Percentiles rank a stretch among this genome's conserved stretches.
Conservation (phyloP, 306 rosid species). For the Sechiopsis laciniata region DNA sequence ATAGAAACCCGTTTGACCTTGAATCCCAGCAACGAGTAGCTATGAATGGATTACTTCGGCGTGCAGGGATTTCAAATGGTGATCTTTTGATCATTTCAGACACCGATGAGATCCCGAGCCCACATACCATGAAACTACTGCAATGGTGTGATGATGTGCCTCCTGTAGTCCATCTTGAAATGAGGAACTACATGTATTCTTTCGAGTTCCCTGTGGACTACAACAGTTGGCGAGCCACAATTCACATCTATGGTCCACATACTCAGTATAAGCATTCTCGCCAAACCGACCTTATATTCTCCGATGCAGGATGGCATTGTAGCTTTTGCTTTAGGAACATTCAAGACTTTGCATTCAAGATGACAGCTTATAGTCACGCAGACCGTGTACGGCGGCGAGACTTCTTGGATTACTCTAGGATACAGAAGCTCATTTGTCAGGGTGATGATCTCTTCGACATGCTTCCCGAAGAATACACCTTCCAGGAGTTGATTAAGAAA, state of each 20-base stretch:
- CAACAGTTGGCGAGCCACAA: slow-evolving; percentile 84
- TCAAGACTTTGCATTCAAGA: slow-evolving; percentile 71
- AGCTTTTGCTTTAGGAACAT: slow-evolving; percentile 75
- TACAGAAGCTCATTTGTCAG: slow-evolving; percentile 59
- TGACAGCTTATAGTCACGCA: slow-evolving; percentile 92
- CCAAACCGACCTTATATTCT: slow-evolving; percentile 43
- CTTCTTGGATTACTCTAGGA: slow-evolving; percentile 59
- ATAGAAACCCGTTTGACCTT: slow-evolving; percentile 51
- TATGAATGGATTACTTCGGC: slow-evolving; percentile 52
- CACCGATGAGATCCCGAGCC: slow-evolving; percentile 85
- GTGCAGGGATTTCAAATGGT: slow-evolving; percentile 53
- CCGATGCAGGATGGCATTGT: slow-evolving; percentile 96
- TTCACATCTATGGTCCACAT: slow-evolving; percentile 46
- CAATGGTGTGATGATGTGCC: slow-evolving; percentile 94
- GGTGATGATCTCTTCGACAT: slow-evolving; percentile 76
- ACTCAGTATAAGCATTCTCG: slow-evolving; percentile 66
- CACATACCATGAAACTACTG: slow-evolving; percentile 62
- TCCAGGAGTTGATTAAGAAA: slow-evolving; percentile 66
- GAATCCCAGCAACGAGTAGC: slow-evolving; percentile 60
- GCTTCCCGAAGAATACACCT: slow-evolving; percentile 86
- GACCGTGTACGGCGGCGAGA: slow-evolving; percentile 59
- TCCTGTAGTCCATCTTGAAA: slow-evolving; percentile 68
- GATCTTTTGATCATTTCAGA: slow-evolving; percentile 76
- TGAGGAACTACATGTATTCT: slow-evolving; percentile 78
- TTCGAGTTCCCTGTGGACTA: slow-evolving; percentile 85